Conservation (phyloP, 306 rosid genomes). For the Comarum palustre region DNA sequence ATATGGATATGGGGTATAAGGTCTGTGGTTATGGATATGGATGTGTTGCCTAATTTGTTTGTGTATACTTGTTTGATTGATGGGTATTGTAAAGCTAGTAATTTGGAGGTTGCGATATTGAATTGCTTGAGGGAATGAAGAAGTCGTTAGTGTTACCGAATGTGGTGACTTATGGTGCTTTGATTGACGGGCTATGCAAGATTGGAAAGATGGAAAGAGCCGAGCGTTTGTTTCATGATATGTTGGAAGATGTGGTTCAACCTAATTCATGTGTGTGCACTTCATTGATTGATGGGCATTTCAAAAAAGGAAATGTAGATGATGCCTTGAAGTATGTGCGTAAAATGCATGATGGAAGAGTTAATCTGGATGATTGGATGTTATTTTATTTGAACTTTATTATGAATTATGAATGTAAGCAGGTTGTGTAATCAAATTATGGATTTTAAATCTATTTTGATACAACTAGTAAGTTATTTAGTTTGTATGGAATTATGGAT, state of each 20-base stretch:
- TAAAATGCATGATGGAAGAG: conserved; percentile 20
- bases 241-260: conserved; percentile 28
- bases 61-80: conserved; percentile 37
- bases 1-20: conserved; percentile 24
- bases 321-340: conserved; percentile 27
- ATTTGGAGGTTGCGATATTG: conserved; percentile 31
- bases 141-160: conserved; percentile 23
- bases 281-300: conserved; percentile 36
- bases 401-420: no score
- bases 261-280: conserved; percentile 33
- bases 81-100: conserved; percentile 40
- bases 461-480: no score
- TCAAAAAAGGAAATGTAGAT: conserved; percentile 30
- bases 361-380: conserved; percentile 19
- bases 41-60: conserved; percentile 34
- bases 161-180: conserved; percentile 33
- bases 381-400: no score
- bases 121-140: conserved; percentile 28
- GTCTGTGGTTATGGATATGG: conserved; percentile 22
- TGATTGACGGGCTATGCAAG: conserved; percentile 35
- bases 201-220: conserved; percentile 34
- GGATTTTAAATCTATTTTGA: no score
- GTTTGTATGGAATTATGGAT: no score
- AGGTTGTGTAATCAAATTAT: no score
- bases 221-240: conserved; percentile 27